Evolutionary conservation across 2,329 filamentous ascomycete species (phyloP), one percentile per base, ranked within the genome.

Genomic region (Talaromyces rugulosus): DNA sequence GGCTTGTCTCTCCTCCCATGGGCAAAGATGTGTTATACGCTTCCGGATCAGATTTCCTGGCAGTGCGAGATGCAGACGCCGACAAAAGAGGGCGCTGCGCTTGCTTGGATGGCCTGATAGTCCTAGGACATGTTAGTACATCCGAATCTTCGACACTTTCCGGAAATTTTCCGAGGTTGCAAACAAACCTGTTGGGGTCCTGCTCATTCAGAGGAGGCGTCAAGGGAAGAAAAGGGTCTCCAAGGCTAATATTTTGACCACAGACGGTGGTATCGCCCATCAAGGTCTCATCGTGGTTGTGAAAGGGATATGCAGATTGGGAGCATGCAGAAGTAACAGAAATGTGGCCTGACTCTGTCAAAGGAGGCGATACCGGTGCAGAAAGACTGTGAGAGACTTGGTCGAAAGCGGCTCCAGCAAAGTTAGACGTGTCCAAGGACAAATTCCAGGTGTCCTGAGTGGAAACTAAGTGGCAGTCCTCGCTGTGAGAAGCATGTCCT

Each of bases 271-370:
- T 71, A 56, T 77, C 76, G 64, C 73, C 72, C 30, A 77, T 67
- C 60, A 77, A 66, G 54, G 70, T 67, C 63, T 76, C 75, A 64
- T 78, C 76, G 58, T 75, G 69, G 58, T 70, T 64, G 66, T 75
- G 67, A 64, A 74, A 77, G 51, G 74, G 68, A 40, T 76, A 78
- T 65, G 73, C 72, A 40, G 73, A 63, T 60, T 77, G 70, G 23
- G 75, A 75, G 63, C 56, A 62, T 74, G 75, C 70, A 53, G 76
- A 77, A 63, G 74, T 73, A 60, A 76, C 71, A 65, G 75, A 73
- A 61, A 76, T 65, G 72, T 77, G 74, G 65, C 73, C 76, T 42
- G 73, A 72, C 64, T 79, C 77, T 16, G 75, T 78, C 67, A 78
- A 65, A 33, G 77, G 76, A 56, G 77, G 77, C 60, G 76, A 78